Evolutionary conservation across 768 basidiomycete species (phyloP).

Genomic region (Xerocomus potaroensis): DNA sequence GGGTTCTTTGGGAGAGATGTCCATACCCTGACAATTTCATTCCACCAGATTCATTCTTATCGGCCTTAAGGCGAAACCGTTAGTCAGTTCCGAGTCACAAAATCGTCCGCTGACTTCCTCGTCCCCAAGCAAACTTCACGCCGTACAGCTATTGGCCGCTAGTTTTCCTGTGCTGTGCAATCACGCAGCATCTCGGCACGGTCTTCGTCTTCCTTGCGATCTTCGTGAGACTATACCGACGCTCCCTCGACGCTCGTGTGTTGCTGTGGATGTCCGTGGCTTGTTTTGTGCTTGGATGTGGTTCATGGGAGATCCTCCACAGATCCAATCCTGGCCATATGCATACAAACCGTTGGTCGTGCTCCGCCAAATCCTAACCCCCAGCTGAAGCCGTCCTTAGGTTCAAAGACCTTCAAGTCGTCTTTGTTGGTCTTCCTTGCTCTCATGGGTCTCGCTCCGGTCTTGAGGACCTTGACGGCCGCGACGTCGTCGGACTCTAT

Average conservation of each 20-base stretch:
- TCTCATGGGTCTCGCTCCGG: slow-evolving; percentile 86
- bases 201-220: slow-evolving; percentile 79
- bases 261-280: slow-evolving; percentile 62
- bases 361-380: neutral
- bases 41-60: slow-evolving; percentile 66
- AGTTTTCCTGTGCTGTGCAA: slow-evolving; percentile 63
- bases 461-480: slow-evolving; percentile 86
- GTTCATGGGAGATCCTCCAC: slow-evolving; percentile 56
- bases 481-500: slow-evolving; percentile 97
- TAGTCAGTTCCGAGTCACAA: slow-evolving; percentile 27
- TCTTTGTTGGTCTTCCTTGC: slow-evolving; percentile 84
- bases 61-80: slow-evolving; percentile 78
- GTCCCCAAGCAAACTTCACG: slow-evolving; percentile 63
- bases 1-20: slow-evolving; percentile 75
- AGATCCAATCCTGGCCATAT: slow-evolving; percentile 29
- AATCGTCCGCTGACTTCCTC: slow-evolving; percentile 8
- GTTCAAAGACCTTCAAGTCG: slow-evolving; percentile 70
- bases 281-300: slow-evolving; percentile 58
- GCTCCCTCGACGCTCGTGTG: slow-evolving; percentile 60
- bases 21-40: slow-evolving; percentile 84
- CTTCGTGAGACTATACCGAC: slow-evolving; percentile 68
- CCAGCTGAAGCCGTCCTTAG: slow-evolving; percentile 34
- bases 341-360: slow-evolving; percentile 25
- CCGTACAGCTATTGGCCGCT: slow-evolving; percentile 76
- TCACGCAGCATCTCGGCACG: slow-evolving; percentile 81